Conservation (phyloP, 1,284 basidiomycete genomes). For the Cryptococcus amylolentus region DNA sequence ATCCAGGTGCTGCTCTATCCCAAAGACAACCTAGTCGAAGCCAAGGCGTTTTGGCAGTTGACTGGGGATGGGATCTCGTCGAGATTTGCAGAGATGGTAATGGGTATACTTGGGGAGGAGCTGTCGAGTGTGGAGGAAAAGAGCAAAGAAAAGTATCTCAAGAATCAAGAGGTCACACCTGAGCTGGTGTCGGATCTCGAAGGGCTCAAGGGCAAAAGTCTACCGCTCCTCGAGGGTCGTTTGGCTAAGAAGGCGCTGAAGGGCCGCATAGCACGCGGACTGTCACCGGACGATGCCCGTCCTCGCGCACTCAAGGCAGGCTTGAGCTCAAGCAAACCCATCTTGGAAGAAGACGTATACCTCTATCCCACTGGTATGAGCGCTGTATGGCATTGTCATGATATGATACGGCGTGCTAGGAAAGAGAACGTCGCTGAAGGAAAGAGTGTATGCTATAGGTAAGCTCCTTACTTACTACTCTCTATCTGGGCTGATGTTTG, state of each 20-base stretch:
- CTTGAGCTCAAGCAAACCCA: conserved; percentile 52
- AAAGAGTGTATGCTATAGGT: conserved; percentile 94
- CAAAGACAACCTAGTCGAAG: too few relatives aligned
- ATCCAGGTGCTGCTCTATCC: too few relatives aligned
- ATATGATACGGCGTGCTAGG: conserved; percentile 60
- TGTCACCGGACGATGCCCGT: conserved; percentile 60
- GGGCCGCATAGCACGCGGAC: conserved; percentile 84
- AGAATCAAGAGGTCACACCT: conserved; percentile 47
- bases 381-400: conserved; percentile 87
- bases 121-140: conserved; percentile 21
- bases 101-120: conserved; percentile 52
- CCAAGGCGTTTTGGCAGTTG: too few relatives aligned
- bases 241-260: conserved; percentile 82
- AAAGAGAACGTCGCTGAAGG: conserved; percentile 49
- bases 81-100: too few relatives aligned
- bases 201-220: conserved; percentile 93
- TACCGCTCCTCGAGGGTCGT: conserved; percentile 68
- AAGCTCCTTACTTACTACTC: conserved; percentile 41
- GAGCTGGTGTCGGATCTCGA: conserved; percentile 65
- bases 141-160: neutral
- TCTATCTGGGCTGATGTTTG: conserved; percentile 10
- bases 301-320: conserved; percentile 31
- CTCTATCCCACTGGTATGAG: conserved; percentile 86
- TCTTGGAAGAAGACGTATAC: conserved; percentile 82
- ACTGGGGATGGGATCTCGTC: too few relatives aligned